Conservation (phyloP, 176 grass and related monocot genomes). For the Cocos nucifera region DNA sequence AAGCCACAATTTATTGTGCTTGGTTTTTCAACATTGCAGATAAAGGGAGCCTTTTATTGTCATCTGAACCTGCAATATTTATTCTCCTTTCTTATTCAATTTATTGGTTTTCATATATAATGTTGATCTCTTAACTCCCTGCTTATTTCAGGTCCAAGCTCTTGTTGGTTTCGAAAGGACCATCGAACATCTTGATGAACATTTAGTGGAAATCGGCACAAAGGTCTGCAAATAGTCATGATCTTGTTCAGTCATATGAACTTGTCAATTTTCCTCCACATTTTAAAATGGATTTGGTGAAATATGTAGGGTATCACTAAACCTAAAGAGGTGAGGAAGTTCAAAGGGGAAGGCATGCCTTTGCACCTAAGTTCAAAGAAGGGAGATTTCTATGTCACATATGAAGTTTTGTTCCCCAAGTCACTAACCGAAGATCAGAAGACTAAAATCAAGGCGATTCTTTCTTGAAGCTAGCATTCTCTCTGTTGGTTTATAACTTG, state of each 20-base stretch:
- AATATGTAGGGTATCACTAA: constrained; percentile 71
- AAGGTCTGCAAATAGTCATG: constrained; percentile 29
- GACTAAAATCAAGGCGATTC: constrained; percentile 65
- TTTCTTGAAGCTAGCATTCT: constrained; percentile 24
- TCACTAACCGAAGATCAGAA: constrained; percentile 72
- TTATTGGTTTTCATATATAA: not conserved
- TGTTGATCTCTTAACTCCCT: not conserved
- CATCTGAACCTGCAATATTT: too few relatives aligned
- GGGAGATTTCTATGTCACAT: constrained; percentile 69
- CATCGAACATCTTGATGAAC: constrained; percentile 76
- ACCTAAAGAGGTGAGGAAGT: constrained; percentile 82
- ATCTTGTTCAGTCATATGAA: too few relatives aligned
- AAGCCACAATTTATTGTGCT: too few relatives aligned
- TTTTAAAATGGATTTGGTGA: not conserved
- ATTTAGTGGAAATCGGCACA: constrained; percentile 77
- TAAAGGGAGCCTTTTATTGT: too few relatives aligned
- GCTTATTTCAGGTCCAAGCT: constrained; percentile 62
- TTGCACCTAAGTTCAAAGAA: constrained; percentile 90
- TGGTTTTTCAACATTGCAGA: too few relatives aligned
- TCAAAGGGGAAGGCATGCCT: constrained; percentile 94
- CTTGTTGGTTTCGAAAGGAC: constrained; percentile 93
- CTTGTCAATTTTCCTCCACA: too few relatives aligned
- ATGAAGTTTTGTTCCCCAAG: constrained; percentile 84
- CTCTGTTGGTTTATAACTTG: not conserved
- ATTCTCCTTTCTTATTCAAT: too few relatives aligned